Conservation (phyloP, 2,329 filamentous ascomycete species). For the Penicillium sp. region DNA sequence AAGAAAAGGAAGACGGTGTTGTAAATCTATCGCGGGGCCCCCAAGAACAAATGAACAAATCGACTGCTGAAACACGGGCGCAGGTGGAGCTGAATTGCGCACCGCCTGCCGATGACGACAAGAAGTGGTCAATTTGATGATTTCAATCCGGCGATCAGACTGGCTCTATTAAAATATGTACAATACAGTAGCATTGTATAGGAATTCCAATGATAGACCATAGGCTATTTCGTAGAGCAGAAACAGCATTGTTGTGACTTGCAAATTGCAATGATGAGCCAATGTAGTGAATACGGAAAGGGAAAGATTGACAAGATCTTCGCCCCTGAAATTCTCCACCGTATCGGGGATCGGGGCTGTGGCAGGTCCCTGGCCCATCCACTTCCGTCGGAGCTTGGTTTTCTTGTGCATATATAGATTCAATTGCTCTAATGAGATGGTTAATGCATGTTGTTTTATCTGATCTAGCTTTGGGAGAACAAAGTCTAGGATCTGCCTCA, state of each 20-base stretch:
- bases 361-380: not conserved
- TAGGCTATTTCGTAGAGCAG: not conserved
- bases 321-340: not conserved
- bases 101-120: conserved; percentile 10
- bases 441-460: too few relatives aligned
- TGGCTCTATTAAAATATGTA: not conserved
- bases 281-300: not conserved
- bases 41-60: conserved; percentile 4
- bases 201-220: not conserved
- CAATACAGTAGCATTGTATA: not conserved
- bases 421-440: too few relatives aligned
- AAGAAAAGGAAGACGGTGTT: not conserved
- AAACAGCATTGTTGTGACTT: not conserved
- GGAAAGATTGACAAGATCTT: not conserved
- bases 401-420: not conserved
- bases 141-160: not conserved
- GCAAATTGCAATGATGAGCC: not conserved
- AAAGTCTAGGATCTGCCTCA: too few relatives aligned
- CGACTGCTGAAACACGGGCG: conserved; percentile 5
- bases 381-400: not conserved
- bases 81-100: conserved; percentile 7
- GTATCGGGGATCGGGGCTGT: not conserved
- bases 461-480: too few relatives aligned
- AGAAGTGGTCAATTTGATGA: not conserved
- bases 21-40: not conserved